Evolutionary conservation across 2,329 filamentous ascomycete species (phyloP), one percentile per base, ranked within the genome.

Genomic region (Penicillium nordicum): DNA sequence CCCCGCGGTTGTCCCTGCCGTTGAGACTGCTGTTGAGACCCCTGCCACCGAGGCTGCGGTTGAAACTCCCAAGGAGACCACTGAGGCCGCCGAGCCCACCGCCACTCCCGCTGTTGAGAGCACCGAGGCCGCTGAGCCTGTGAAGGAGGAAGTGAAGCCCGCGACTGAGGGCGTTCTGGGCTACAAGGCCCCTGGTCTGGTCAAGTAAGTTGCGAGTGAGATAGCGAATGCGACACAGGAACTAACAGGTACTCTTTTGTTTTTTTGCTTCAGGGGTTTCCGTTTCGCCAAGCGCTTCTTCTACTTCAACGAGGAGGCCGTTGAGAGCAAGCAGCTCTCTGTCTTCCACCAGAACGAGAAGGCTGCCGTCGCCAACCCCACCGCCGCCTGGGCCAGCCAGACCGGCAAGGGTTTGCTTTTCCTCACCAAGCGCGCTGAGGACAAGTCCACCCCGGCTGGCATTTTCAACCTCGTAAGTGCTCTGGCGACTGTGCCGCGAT

Each of bases 371-470:
- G 88, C 89, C 59, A 88, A 95, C 79, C 83, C 89, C 64, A 88
- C 88, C 67, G 88, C 86, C 66, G 89, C 94, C 36, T 97, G 94
- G 91, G 91, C 93, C 62, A 87, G 86, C 66, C 86, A 96, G 82
- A 97, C 93, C 57, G 93, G 93, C 75, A 96, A 96, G 82, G 94
- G 94, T 72, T 88, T 97, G 21, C 82, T 97, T 41, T 96, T 95
- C 83, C 89, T 90, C 77, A 88, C 88, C 77, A 92, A 93, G 85
- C 87, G 90, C 77, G 81, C 83, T 50, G 83, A 86, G 70, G 89
- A 96, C 78, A 96, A 95, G 85, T 81, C 84, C 63, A 83, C 84
- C 58, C 92, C 93, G 59, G 82, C 86, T 66, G 88, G 90, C 70
- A 87, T 94, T 68, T 88, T 97, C 75, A 90, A 90, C 77, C 79